Conservation (phyloP, 768 basidiomycete species). For the Pleurotus sapidus region DNA sequence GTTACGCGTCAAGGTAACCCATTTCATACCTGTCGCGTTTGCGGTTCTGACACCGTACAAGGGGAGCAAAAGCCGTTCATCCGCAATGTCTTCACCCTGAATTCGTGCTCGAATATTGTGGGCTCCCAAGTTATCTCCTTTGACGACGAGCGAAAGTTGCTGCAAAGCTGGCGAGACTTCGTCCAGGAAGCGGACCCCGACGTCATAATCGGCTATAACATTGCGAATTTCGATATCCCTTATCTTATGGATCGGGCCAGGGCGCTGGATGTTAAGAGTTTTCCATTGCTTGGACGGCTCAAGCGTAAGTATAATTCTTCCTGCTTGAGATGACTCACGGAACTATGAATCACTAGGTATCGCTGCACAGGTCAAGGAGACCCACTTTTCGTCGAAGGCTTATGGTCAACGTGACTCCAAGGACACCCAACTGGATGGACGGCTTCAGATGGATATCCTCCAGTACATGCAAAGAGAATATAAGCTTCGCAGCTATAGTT, state of each 20-base stretch:
- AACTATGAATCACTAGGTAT: constrained; percentile 51
- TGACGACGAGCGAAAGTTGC: constrained; percentile 68
- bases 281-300: constrained; percentile 75
- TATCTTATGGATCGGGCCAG: constrained; percentile 93
- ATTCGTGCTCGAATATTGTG: constrained; percentile 91
- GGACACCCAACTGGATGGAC: constrained; percentile 86
- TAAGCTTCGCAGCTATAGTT: constrained; percentile 93
- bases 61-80: constrained; percentile 92
- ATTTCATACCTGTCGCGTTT: no score
- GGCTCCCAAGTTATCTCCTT: constrained; percentile 95
- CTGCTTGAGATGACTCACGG: constrained; percentile 7
- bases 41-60: no score
- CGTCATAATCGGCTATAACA: constrained; percentile 95
- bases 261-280: constrained; percentile 65
- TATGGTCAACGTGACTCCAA: constrained; percentile 98
- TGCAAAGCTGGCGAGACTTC: constrained; percentile 88
- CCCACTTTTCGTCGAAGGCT: constrained; percentile 97
- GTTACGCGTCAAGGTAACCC: constrained; percentile 96
- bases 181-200: constrained; percentile 91
- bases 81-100: constrained; percentile 94
- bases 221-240: constrained; percentile 91
- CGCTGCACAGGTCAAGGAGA: constrained; percentile 81
- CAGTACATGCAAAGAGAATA: constrained; percentile 99
- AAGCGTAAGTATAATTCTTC: constrained; percentile 44
- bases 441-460: constrained; percentile 92